Percentiles rank a stretch among this genome's conserved stretches.
Evolutionary conservation across 129 eudicot genomes (phyloP).

Genomic region (Centrapalus pauciflorus): DNA sequence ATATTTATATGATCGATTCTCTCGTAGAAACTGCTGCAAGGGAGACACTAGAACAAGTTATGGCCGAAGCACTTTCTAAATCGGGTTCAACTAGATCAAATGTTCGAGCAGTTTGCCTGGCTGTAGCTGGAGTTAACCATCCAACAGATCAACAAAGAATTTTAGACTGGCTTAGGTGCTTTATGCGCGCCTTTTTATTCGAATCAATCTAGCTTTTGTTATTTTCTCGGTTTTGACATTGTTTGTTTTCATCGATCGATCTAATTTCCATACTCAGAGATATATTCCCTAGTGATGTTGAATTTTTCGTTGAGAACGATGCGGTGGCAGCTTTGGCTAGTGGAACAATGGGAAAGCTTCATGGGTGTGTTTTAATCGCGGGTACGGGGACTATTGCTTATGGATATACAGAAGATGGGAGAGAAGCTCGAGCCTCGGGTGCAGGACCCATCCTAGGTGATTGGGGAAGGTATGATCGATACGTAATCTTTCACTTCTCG

Average conservation of each 20-base stretch:
- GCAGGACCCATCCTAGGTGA: slow-evolving; percentile 97
- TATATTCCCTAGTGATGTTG: slow-evolving; percentile 63
- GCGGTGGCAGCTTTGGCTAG: slow-evolving; percentile 97
- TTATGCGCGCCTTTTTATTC: too few relatives aligned
- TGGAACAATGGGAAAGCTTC: slow-evolving; percentile 99
- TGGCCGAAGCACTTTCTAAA: slow-evolving; percentile 76
- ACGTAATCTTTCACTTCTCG: neutral
- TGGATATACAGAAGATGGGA: slow-evolving; percentile 82
- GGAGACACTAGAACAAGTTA: slow-evolving; percentile 74
- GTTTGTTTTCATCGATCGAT: too few relatives aligned
- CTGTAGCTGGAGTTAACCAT: slow-evolving; percentile 92
- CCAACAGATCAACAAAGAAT: slow-evolving; percentile 81
- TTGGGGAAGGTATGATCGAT: slow-evolving; percentile 83
- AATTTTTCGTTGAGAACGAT: slow-evolving; percentile 81
- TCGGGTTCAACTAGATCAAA: slow-evolving; percentile 64
- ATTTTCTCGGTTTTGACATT: too few relatives aligned
- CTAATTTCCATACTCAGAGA: slow-evolving; percentile 44
- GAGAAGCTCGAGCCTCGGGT: slow-evolving; percentile 97
- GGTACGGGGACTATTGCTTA: slow-evolving; percentile 98
- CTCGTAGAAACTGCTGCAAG: slow-evolving; percentile 83
- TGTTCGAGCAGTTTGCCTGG: slow-evolving; percentile 91
- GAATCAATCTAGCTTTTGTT: too few relatives aligned
- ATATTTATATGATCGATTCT: too few relatives aligned
- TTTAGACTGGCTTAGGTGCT: slow-evolving; percentile 71
- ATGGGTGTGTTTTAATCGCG: slow-evolving; percentile 93